phyloP scores from a whole-genome alignment of 495 filamentous ascomycete species.

The Tuber calosporum region DNA sequence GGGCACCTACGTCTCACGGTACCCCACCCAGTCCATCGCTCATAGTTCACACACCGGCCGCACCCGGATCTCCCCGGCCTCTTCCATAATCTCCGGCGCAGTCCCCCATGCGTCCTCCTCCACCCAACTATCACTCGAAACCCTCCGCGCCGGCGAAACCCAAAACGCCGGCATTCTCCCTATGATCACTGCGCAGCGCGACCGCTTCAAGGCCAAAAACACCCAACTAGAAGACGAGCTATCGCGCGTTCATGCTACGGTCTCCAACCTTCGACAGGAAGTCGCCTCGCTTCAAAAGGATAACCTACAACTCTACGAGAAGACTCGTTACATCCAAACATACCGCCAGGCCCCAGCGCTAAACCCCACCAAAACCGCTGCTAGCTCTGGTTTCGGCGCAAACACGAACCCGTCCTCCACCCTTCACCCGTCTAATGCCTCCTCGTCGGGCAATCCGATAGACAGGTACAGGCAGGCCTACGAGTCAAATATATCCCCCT shows the following conservation, averaged over 20 bases:
- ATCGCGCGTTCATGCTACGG: constrained; percentile 67
- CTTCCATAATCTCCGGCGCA: constrained; percentile 94
- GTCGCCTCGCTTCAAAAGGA: constrained; percentile 89
- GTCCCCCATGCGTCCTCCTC: constrained; percentile 54
- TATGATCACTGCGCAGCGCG: constrained; percentile 95
- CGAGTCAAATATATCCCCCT: constrained; percentile 89
- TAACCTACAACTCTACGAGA: constrained; percentile 94
- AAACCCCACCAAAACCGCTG: constrained; percentile 51
- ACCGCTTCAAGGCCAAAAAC: constrained; percentile 96
- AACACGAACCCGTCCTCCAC: constrained; percentile 69
- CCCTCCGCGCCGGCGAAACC: constrained; percentile 52
- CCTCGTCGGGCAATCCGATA: constrained; percentile 58
- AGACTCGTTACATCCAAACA: constrained; percentile 89
- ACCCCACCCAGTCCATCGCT: constrained; percentile 62
- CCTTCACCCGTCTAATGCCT: constrained; percentile 46
- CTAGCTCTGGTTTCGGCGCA: constrained; percentile 61
- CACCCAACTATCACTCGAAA: constrained; percentile 56
- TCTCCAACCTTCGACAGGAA: constrained; percentile 83
- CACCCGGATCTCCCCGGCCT: constrained; percentile 79
- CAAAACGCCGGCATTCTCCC: constrained; percentile 75
- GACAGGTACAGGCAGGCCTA: constrained; percentile 91
- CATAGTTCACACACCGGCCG: constrained; percentile 53
- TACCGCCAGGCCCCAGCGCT: constrained; percentile 52
- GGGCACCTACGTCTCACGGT: constrained; percentile 79
- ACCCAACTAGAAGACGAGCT: constrained; percentile 84